Evolutionary conservation across 116 monocot genomes (phyloP), one percentile per base, ranked within the genome.

Genomic region (Iris pallida): DNA sequence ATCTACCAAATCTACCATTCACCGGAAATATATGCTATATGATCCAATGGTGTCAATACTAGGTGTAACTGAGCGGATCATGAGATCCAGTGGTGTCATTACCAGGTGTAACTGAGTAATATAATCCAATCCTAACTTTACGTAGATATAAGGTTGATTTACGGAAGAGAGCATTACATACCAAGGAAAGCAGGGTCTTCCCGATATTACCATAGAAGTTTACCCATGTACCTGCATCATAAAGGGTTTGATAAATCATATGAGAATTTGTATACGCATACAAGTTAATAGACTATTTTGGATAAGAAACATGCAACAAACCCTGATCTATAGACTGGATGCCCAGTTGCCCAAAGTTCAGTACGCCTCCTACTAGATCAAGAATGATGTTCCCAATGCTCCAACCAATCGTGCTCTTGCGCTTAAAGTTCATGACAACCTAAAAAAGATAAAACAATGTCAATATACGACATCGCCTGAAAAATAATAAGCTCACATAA

Each of bases 171-270:
- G 3, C 49, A 16, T 42, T 54, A 16, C 42, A 49, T 87, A 97
- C 97, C 92, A 97, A 65, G 6, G 97, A 97, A 77, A 97, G 97
- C 49, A 97, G 76, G 49, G 97, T 92, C 76, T 97, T 97, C 55
- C 97, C 97, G 10, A 92, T 89, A 71, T 97, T 97, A 49, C 97
- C 97, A 53, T 92, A 92, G 59, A 97, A 92, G 72, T 97, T 97
- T 66, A 92, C 82, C 71, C 76, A 78, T 55, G 97, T 77, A 79
- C 79, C 97, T 97, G 85, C 66, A 91, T 5, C 6, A 63, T 16
- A 76, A 63, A 18, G 44, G 55, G 51, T 59, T 67, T 43, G 67
- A 19, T 63, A 14, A 69, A 43, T 10, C 14, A 54, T 59, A 79
- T 64, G 18, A 75, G 4, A 6, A 16, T 6, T 1, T 30, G 30